Evolutionary conservation across 2,329 filamentous ascomycete genomes (phyloP).

Genomic region (Ophiosphaerella korrae): DNA sequence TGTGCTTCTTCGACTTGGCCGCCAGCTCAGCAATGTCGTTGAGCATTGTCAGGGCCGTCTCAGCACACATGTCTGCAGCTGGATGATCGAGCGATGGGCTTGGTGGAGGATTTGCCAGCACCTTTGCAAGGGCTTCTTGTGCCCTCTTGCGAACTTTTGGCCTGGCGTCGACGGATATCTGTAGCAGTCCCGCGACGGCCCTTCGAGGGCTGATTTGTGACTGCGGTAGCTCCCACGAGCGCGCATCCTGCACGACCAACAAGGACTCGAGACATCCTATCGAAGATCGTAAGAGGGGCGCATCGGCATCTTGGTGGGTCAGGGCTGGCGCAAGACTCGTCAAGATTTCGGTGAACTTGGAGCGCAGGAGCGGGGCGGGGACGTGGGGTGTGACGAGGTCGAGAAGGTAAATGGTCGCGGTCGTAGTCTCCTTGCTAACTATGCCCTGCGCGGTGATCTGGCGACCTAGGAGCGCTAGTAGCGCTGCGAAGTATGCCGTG

Average conservation of each 20-base stretch:
- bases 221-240: slow-evolving; percentile 85
- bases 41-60: slow-evolving; percentile 82
- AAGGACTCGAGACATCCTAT: slow-evolving; percentile 95
- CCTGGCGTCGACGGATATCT: slow-evolving; percentile 81
- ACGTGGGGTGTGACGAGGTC: slow-evolving; percentile 87
- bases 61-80: slow-evolving; percentile 93
- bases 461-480: slow-evolving; percentile 84
- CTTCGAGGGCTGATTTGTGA: slow-evolving; percentile 83
- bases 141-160: slow-evolving; percentile 95
- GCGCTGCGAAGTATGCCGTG: slow-evolving; percentile 94
- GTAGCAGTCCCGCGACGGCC: slow-evolving; percentile 84
- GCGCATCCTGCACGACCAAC: slow-evolving; percentile 82
- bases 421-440: slow-evolving; percentile 80
- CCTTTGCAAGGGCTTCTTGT: slow-evolving; percentile 82
- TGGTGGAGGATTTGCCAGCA: slow-evolving; percentile 84
- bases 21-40: slow-evolving; percentile 74
- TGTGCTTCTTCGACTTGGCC: slow-evolving; percentile 70
- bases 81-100: slow-evolving; percentile 94
- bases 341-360: slow-evolving; percentile 94
- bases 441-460: slow-evolving; percentile 68
- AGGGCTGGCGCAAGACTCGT: slow-evolving; percentile 83
- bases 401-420: slow-evolving; percentile 91
- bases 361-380: slow-evolving; percentile 83
- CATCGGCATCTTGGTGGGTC: slow-evolving; percentile 79
- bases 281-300: slow-evolving; percentile 81